These are phyloP conservation scores for Colletotrichum lupini DNA, from an alignment of 2,329 filamentous ascomycete species.

Conservation along the genomic window DNA sequence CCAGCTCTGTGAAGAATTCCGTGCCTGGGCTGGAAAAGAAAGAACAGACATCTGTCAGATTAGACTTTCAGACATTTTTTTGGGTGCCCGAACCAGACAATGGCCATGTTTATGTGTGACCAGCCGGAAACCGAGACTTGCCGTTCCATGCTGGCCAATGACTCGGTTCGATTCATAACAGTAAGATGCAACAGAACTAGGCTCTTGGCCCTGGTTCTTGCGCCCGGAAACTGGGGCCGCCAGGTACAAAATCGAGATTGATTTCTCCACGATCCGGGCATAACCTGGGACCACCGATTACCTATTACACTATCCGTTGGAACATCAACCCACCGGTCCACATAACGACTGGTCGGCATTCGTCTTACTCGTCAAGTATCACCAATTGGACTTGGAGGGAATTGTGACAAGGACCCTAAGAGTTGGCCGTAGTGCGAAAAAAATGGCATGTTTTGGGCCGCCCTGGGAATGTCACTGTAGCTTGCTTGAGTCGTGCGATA, in stretches of 20 bases:
- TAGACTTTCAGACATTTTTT: not conserved
- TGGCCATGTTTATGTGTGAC: not conserved
- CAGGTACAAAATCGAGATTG: not conserved
- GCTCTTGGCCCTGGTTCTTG: not conserved
- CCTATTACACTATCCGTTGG: no score
- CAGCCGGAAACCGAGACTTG: not conserved
- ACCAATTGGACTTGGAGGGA: no score
- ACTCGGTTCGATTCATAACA: not conserved
- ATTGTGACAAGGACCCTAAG: no score
- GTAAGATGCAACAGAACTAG: not conserved
- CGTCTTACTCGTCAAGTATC: no score
- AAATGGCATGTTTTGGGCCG: no score
- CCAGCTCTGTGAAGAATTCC: not conserved
- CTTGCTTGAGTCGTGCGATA: no score
- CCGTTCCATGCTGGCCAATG: not conserved
- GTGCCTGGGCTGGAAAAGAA: not conserved
- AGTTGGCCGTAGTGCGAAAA: no score
- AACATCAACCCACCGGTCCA: no score
- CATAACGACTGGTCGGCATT: no score
- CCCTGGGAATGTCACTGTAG: no score
- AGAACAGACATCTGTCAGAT: not conserved
- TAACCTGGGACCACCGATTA: not conserved
- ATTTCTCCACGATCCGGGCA: not conserved
- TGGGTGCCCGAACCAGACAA: not conserved
- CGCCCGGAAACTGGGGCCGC: not conserved